Base-by-base conservation (phyloP, 139 green algal genomes). In the Medakamo hakoo region DNA sequence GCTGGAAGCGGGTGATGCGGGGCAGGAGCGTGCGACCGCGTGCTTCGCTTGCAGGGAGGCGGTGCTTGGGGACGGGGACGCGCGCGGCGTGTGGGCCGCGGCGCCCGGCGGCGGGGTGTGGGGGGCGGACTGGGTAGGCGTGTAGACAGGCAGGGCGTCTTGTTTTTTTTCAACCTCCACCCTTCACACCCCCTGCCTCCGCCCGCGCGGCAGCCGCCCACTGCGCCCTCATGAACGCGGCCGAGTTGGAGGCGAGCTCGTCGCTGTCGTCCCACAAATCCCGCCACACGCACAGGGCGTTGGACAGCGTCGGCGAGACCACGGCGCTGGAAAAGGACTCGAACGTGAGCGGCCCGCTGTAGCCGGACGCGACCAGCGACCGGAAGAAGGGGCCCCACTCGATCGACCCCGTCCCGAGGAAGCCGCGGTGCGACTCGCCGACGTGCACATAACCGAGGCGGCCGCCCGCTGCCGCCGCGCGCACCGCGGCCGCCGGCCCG, bases 271-370 rank as follows among this genome's bases (percentile, higher is more conserved):
- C 68, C 72, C 72, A 82, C 66, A 80, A 48, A 64, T 80, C 70
- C 19, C 77, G 63, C 77, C 77, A 83, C n/a, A 83, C 71, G 48
- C 73, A 80, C 27, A 83, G 61, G 19, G 67, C 71, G 61, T 76
- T 78, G 57, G 55, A 70, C 28, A 83, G 64, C 26, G 68, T 63
- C 2, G 60, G 28, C 32, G 61, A 76, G 27, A 83, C 77, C 1
- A 83, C 77, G 2, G 60, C 63, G 1, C 68, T 76, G 1, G 71
- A 79, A 63, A 83, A 83, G 55, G 55, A 70, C 71, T 83, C 77
- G 67, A 83, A 83, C 18, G 77, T 83, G 58, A 83, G 68, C 16
- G 77, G 71, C 4, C 68, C 75, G 19, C 30, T 32, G 62, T 79
- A 83, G 9, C 48, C 61, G 3, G 60, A 61, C 19, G 55, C 66